A percentile compares a stretch with the other conserved stretches of the same genome.
Conservation (phyloP, 768 basidiomycete species). For the Suillus decipiens region DNA sequence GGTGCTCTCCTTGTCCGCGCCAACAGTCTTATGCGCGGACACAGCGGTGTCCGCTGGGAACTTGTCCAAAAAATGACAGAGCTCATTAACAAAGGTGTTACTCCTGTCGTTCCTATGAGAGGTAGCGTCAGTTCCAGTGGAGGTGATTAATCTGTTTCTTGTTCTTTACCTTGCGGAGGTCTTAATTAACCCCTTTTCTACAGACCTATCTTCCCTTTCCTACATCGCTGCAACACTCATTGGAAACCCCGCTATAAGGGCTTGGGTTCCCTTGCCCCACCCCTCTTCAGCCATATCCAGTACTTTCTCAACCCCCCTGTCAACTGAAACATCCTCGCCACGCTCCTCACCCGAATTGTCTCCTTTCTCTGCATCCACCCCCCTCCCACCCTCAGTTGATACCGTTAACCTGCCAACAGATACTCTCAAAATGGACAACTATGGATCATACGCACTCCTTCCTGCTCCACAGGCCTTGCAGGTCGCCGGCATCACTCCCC, state of each 20-base stretch:
- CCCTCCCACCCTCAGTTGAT: constrained; percentile 43
- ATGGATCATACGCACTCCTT: constrained; percentile 4
- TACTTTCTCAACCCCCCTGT: constrained; percentile 3
- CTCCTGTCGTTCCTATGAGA: constrained; percentile 78
- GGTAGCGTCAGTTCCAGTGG: constrained; percentile 85
- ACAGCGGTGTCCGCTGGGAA: constrained; percentile 82
- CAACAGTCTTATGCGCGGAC: constrained; percentile 87
- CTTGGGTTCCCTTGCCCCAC: constrained; percentile 49
- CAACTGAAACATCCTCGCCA: background rate
- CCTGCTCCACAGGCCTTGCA: constrained; percentile 51
- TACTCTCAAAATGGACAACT: background rate
- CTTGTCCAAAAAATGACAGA: constrained; percentile 78
- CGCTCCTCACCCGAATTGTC: constrained; percentile 23
- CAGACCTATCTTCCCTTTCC: constrained; percentile 77
- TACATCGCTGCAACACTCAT: constrained; percentile 82
- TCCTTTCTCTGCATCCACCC: constrained; percentile 24
- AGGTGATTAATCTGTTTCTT: constrained; percentile 42
- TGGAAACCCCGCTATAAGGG: constrained; percentile 79
- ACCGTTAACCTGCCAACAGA: constrained; percentile 40
- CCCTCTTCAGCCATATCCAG: constrained; percentile 10
- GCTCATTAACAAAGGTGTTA: constrained; percentile 71
- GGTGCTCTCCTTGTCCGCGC: constrained; percentile 85
- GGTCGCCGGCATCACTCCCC: constrained; percentile 60
- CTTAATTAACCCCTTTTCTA: constrained; percentile 13
- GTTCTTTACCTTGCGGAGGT: constrained; percentile 12